Base-by-base conservation (phyloP, 345 rosid genomes). In the Aquilaria malaccensis region DNA sequence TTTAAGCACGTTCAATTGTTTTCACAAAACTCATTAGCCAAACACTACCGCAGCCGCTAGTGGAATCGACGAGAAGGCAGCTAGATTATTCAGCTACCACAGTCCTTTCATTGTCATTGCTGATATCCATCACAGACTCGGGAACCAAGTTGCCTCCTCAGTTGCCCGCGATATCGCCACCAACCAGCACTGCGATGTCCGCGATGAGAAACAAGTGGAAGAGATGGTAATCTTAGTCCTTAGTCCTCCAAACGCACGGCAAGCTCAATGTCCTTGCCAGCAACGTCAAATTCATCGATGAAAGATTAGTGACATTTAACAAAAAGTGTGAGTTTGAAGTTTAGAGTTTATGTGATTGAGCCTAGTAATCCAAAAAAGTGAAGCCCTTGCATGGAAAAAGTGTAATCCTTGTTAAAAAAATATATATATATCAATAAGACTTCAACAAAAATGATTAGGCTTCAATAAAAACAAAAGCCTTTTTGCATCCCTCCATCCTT, bases 1-100 rank as follows among this genome's bases (percentile, higher is more conserved):
- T 50, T 48, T 72, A 69, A 66, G 61, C 63, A 56, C 52, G 45
- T 22, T 33, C 58, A 13, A 10, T 56, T 33, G 50, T 33, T 61
- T 53, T 67, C 54, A 45, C 70, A 56, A 79, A 22, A 22, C 22
- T 22, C 22, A 22, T 0, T 22, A 22, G 22, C 22, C 22, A 22
- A 22, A 22, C 22, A 0, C 22, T 22, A 22, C 22, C 87, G n/a
- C n/a, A 1, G 95, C 79, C 47, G 96, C 97, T 3, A 89, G 98
- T 22, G 98, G 96, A 45, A 92, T 92, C 52, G 98, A 96, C 1
- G 93, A 83, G 50, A 86, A 76, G 55, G 77, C 96, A 30, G 91
- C 67, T 43, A 73, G 77, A 61, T 56, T 92, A 30, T 92, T 92
- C 31, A 76, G 68, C 0, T 74, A 85, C 15, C 70, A 87, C 10